These are phyloP conservation scores for Aspergillus tubingensis DNA, from an alignment of 2,329 filamentous ascomycete species.

Conservation along the genomic window DNA sequence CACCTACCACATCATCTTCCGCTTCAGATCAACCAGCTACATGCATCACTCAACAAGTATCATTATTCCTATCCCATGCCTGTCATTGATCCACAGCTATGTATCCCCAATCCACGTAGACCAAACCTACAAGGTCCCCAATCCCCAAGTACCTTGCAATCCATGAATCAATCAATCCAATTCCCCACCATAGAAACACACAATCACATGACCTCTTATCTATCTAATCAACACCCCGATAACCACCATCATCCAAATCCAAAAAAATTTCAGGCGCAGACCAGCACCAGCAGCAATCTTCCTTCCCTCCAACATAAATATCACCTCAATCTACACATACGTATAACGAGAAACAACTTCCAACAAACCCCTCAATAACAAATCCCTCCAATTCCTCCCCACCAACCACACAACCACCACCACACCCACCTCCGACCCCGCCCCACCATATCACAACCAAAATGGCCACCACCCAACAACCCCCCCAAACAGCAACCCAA, in stretches of 20 bases:
- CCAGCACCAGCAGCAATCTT: not conserved
- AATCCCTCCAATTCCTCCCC: not conserved
- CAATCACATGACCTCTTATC: conserved; percentile 6
- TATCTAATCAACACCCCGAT: not conserved
- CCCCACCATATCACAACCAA: conserved; percentile 1
- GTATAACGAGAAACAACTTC: not conserved
- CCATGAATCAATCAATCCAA: too few species aligned
- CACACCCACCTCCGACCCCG: not conserved
- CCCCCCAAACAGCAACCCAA: conserved; percentile 54
- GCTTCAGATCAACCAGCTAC: not conserved
- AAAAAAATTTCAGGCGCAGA: conserved; percentile 5
- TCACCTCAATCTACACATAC: not conserved
- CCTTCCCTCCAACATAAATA: not conserved
- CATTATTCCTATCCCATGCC: too few species aligned
- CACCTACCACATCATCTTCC: not conserved
- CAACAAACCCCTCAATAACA: not conserved
- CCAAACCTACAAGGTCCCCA: not conserved
- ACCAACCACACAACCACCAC: not conserved
- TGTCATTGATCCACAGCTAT: too few species aligned
- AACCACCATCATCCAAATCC: not conserved
- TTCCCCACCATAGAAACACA: too few species aligned
- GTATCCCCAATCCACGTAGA: not conserved
- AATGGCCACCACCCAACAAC: conserved; percentile 23
- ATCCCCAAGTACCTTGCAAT: too few species aligned
- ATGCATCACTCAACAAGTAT: too few species aligned